A percentile compares a stretch with the other conserved stretches of the same genome.
phyloP scores from a whole-genome alignment of 768 basidiomycete genomes.

The Lanmaoa pseudosensibilis region DNA sequence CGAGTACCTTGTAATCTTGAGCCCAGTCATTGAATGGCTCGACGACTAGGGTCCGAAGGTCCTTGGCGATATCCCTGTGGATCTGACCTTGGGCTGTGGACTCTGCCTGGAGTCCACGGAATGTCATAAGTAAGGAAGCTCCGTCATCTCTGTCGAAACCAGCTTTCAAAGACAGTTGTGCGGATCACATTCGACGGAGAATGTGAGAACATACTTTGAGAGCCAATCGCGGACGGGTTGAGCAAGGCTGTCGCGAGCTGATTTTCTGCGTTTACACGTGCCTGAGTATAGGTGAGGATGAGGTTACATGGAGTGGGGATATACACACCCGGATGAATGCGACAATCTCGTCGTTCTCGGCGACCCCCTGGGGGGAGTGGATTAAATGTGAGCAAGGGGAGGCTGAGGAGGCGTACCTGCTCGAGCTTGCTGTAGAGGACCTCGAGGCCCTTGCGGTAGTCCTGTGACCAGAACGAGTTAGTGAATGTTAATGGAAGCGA shows the following conservation, averaged over 20 bases:
- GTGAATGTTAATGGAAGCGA: slow-evolving; percentile 86
- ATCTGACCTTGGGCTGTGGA: slow-evolving; percentile 69
- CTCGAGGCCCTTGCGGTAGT: slow-evolving; percentile 82
- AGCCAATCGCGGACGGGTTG: slow-evolving; percentile 47
- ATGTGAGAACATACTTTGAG: slow-evolving; percentile 42
- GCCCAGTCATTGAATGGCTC: slow-evolving; percentile 86
- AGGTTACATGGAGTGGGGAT: neutral
- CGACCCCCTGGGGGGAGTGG: slow-evolving; percentile 56
- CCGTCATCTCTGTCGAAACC: slow-evolving; percentile 84
- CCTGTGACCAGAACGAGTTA: slow-evolving; percentile 95
- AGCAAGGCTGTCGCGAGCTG: slow-evolving; percentile 61
- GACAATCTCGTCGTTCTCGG: slow-evolving; percentile 82
- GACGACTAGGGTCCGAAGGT: slow-evolving; percentile 72
- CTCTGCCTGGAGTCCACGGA: slow-evolving; percentile 78
- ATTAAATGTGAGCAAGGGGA: slow-evolving; percentile 10
- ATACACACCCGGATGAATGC: slow-evolving; percentile 76
- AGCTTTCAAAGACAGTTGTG: slow-evolving; percentile 39
- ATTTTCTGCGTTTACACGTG: slow-evolving; percentile 69
- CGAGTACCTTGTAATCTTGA: slow-evolving; percentile 60
- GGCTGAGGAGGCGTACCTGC: slow-evolving; percentile 49
- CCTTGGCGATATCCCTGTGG: slow-evolving; percentile 69
- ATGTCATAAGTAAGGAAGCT: slow-evolving; percentile 76
- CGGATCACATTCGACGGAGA: slow-evolving; percentile 1
- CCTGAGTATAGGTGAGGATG: slow-evolving; percentile 43
- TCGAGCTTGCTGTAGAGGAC: slow-evolving; percentile 75